Base-by-base conservation (phyloP, 495 filamentous ascomycete genomes). In the Neurospora sublineolata region DNA sequence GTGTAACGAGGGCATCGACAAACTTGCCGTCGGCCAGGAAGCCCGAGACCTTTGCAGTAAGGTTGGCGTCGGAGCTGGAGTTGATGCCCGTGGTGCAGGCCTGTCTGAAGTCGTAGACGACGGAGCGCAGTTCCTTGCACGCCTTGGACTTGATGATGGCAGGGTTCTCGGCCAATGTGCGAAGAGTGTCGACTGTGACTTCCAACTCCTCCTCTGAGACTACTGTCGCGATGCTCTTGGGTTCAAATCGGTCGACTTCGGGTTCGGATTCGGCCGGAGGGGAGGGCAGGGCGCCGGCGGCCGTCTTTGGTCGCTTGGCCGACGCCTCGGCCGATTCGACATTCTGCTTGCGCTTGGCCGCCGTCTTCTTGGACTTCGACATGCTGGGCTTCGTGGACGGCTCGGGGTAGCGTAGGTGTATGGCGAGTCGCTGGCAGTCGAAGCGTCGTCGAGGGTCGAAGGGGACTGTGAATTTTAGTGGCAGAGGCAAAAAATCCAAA, bases 11-110 rank as follows among this genome's bases (percentile, higher is more conserved):
- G 2, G 83, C 82, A 20, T 85, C 82, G 14, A 74, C 79, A 69
- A 79, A 81, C 69, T 80, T 79, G 23, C 76, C 83, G 75, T 86
- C 84, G 69, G 81, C 77, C 12, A 85, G 71, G 11, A 83, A 82
- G 16, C 75, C 82, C 14, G 81, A 81, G 58, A 84, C 79, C 23
- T 80, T 76, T 1, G 80, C 78, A 2, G 84, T 84, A 42, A 85
- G 76, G 52, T 81, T 84, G 30, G 80, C 73, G 44, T 79, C 76
- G 18, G 73, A 72, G 37, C 23, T 38, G 18, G 78, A 75, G 76
- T 84, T 84, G 75, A 82, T 76, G 38, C 82, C 83, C 20, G 81
- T 83, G 27, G 79, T 80, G 70, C 81, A 84, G 23, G 83, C 82
- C 70, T 82, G 77, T 16, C 80, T 81, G 70, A 85, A 85, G 38